phyloP scores from a whole-genome alignment of 2,329 filamentous ascomycete species.

The Talaromyces verruculosus region DNA sequence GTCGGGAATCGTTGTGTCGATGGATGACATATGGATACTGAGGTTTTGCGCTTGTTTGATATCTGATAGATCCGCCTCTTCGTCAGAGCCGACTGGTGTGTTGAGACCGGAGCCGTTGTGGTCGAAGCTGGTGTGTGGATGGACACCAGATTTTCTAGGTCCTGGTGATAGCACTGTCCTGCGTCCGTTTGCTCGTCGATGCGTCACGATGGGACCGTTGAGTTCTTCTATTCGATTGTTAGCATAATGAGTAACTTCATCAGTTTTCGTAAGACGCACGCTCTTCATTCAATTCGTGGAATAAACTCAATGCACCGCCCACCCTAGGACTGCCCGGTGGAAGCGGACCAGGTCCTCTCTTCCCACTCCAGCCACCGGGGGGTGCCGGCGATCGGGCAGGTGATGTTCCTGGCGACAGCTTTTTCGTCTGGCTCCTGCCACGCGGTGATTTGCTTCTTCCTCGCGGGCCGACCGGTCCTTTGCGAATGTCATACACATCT shows the following conservation, averaged over 20 bases:
- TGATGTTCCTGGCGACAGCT: conserved; percentile 11
- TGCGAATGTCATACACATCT: conserved; percentile 53
- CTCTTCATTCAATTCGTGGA: conserved; percentile 76
- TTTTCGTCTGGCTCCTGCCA: conserved; percentile 34
- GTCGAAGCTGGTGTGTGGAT: conserved; percentile 84
- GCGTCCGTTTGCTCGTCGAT: conserved; percentile 44
- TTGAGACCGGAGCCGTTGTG: conserved; percentile 58
- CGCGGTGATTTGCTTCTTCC: conserved; percentile 15
- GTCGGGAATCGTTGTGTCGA: conserved; percentile 70
- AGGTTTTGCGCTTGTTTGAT: conserved; percentile 86
- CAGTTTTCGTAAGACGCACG: conserved; percentile 54
- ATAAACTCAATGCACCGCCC: conserved; percentile 58
- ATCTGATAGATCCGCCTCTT: conserved; percentile 79
- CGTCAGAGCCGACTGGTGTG: conserved; percentile 75
- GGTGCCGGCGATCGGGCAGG: conserved; percentile 22
- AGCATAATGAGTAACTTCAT: neutral
- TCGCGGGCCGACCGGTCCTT: conserved; percentile 37
- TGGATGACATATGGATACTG: conserved; percentile 73
- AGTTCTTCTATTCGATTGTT: conserved; percentile 14
- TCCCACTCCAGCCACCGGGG: conserved; percentile 39
- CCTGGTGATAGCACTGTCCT: conserved; percentile 56
- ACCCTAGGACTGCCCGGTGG: conserved; percentile 26
- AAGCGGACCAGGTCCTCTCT: conserved; percentile 26
- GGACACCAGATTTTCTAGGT: conserved; percentile 57
- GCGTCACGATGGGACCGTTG: conserved; percentile 19